These are phyloP conservation scores for Calocybe cyanea DNA, from an alignment of 768 basidiomycete species.

Conservation along the genomic window DNA sequence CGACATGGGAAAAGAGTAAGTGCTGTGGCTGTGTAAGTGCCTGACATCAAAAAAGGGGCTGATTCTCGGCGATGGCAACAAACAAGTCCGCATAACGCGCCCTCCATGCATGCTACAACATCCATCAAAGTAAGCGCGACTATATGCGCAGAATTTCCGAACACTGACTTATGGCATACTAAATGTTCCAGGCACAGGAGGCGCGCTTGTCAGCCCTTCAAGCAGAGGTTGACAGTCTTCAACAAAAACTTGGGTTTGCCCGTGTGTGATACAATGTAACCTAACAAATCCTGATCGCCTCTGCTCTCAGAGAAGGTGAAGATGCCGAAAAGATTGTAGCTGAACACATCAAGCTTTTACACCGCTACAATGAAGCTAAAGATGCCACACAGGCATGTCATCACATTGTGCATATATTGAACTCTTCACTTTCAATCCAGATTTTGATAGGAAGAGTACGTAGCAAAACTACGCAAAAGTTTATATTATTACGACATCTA, in stretches of 20 bases:
- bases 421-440: slow-evolving; percentile 29
- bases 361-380: slow-evolving; percentile 78
- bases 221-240: slow-evolving; percentile 23
- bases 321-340: slow-evolving; percentile 37
- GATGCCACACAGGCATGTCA: slow-evolving; percentile 69
- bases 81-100: background rate
- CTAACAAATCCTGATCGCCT: background rate
- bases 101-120: slow-evolving; percentile 23
- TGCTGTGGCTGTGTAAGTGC: no score
- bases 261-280: background rate
- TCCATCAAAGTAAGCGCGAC: slow-evolving; percentile 21
- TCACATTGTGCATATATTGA: slow-evolving; percentile 3
- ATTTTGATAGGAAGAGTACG: slow-evolving; percentile 75
- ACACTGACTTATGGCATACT: background rate
- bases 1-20: no score
- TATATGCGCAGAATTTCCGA: no score
- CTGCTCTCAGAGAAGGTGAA: slow-evolving; percentile 15
- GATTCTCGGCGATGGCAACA: background rate
- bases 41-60: no score
- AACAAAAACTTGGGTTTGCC: slow-evolving; percentile 26
- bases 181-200: slow-evolving; percentile 22
- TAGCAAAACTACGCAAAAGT: background rate
- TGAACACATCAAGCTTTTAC: slow-evolving; percentile 66
- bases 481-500: background rate
- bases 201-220: slow-evolving; percentile 22